phyloP scores from a whole-genome alignment of 192 early-diverging fungal genomes.

The Pecoramyces ruminantium region DNA sequence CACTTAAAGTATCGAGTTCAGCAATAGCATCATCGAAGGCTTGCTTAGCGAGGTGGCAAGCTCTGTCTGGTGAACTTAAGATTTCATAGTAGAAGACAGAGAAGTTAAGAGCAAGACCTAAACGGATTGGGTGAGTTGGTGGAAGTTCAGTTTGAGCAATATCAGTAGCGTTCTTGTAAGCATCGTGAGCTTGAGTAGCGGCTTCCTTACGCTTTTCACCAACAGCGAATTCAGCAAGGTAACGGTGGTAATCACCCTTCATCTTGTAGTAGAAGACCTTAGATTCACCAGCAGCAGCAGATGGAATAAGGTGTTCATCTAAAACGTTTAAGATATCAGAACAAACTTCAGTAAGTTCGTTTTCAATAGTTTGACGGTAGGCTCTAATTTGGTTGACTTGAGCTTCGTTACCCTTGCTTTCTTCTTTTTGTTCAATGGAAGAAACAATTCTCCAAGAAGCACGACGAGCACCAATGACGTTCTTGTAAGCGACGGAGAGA shows the following conservation, averaged over 20 bases:
- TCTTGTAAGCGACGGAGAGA: slow-evolving; percentile 98
- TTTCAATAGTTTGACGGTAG: slow-evolving; percentile 89
- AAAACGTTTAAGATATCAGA: slow-evolving; percentile 85
- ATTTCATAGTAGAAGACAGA: slow-evolving; percentile 99
- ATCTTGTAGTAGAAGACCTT: slow-evolving; percentile 99
- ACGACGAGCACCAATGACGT: slow-evolving; percentile 97
- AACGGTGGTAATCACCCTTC: slow-evolving; percentile 99
- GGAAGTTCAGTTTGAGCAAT: slow-evolving; percentile 86
- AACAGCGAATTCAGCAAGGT: slow-evolving; percentile 91
- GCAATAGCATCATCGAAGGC: slow-evolving; percentile 99
- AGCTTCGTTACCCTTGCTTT: slow-evolving; percentile 71
- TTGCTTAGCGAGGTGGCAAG: slow-evolving; percentile 90
- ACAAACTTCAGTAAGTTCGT: slow-evolving; percentile 82
- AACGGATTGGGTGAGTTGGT: slow-evolving; percentile 96
- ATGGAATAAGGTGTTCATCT: slow-evolving; percentile 74
- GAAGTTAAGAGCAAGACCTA: slow-evolving; percentile 95
- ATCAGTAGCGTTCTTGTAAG: slow-evolving; percentile 91
- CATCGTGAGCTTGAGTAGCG: slow-evolving; percentile 66
- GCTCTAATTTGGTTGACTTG: slow-evolving; percentile 87
- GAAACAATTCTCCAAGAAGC: slow-evolving; percentile 98
- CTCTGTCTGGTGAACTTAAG: slow-evolving; percentile 90
- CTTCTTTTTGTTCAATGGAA: slow-evolving; percentile 99
- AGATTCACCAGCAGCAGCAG: slow-evolving; percentile 86
- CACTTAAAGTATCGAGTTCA: slow-evolving; percentile 92
- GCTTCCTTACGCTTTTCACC: slow-evolving; percentile 71